A percentile compares a stretch with the other conserved stretches of the same genome.
Evolutionary conservation across 192 early-diverging fungal genomes (phyloP).

Genomic region (Podila epicladia): DNA sequence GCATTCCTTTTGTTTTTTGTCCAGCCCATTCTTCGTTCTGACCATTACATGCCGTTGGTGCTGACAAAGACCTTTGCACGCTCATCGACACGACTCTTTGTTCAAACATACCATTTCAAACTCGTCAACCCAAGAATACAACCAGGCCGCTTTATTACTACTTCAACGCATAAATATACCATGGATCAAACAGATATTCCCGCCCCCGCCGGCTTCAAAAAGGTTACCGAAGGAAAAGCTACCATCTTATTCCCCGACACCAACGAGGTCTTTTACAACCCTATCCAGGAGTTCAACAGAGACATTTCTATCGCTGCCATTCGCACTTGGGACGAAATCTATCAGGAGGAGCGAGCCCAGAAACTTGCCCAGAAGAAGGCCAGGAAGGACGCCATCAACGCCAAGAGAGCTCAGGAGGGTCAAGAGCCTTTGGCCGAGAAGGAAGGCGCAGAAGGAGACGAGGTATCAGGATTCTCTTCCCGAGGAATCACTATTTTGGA

Average conservation of each 20-base stretch:
- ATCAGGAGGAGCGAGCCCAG: constrained; percentile 68
- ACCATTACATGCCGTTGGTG: neutral
- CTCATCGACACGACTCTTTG: neutral
- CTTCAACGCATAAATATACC: neutral
- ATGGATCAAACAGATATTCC: constrained; percentile 32
- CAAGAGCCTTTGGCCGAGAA: constrained; percentile 33
- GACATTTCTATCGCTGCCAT: constrained; percentile 99
- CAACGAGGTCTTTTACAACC: constrained; percentile 99
- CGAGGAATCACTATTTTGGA: constrained; percentile 80
- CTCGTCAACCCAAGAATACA: neutral
- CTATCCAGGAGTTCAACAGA: constrained; percentile 96
- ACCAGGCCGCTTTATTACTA: neutral
- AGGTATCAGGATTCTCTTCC: constrained; percentile 19
- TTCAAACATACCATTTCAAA: neutral
- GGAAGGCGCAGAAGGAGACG: constrained; percentile 18
- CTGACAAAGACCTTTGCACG: neutral
- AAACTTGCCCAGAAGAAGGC: constrained; percentile 64
- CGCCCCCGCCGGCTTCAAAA: constrained; percentile 58
- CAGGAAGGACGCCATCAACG: constrained; percentile 31
- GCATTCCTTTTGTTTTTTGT: too few relatives aligned
- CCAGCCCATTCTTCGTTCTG: too few relatives aligned
- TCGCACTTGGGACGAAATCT: constrained; percentile 88
- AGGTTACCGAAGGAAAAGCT: constrained; percentile 81
- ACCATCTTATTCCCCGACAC: constrained; percentile 86
- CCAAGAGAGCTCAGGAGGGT: constrained; percentile 34